Evolutionary conservation across 495 filamentous ascomycete genomes (phyloP).

Genomic region (Aspergillus biplanus): DNA sequence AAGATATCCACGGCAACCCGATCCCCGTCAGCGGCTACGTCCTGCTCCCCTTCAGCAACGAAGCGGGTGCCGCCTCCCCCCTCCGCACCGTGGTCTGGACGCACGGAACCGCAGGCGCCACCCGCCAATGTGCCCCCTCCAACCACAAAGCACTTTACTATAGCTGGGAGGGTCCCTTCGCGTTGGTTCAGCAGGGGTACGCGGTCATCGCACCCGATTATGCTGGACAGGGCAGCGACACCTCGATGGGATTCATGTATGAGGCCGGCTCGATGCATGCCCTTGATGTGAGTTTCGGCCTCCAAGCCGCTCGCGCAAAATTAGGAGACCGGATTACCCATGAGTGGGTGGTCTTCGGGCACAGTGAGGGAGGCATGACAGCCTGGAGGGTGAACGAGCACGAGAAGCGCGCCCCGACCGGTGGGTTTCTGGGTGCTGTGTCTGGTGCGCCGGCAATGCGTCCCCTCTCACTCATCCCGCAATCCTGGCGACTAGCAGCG

Average conservation of each 20-base stretch:
- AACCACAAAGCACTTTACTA: constrained; percentile 14
- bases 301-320: background rate
- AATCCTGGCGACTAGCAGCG: background rate
- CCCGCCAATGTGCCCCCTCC: constrained; percentile 11
- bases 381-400: constrained; percentile 11
- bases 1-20: constrained; percentile 7
- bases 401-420: background rate
- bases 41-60: constrained; percentile 6
- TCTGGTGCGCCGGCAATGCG: constrained; percentile 14
- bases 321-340: background rate
- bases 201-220: constrained; percentile 19
- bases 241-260: constrained; percentile 8
- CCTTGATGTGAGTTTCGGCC: constrained; percentile 9
- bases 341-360: constrained; percentile 15
- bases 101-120: constrained; percentile 14
- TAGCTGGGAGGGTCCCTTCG: constrained; percentile 2
- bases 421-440: constrained; percentile 20
- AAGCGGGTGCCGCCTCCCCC: background rate
- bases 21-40: constrained; percentile 8
- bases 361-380: constrained; percentile 16
- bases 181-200: constrained; percentile 13
- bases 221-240: constrained; percentile 12
- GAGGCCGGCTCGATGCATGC: constrained; percentile 4
- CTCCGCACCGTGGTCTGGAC: constrained; percentile 10
- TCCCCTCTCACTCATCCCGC: constrained; percentile 11